Conservation (phyloP, 1,139 yeast species). For the Yamadazyma trypodendri region DNA sequence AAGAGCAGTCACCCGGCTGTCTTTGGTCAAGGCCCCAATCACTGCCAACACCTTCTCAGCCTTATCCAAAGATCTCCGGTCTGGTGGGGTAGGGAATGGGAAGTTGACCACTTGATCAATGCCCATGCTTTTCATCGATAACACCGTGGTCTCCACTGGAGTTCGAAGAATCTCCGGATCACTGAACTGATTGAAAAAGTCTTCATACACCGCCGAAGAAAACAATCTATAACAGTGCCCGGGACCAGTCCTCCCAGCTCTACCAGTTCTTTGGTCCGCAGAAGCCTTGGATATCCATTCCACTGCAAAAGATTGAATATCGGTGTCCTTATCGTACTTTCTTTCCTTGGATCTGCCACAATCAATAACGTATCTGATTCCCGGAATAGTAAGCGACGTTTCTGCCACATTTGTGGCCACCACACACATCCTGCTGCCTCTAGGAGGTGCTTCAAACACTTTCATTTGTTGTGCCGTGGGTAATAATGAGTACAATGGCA, state of each 20-base stretch:
- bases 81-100: conserved; percentile 97
- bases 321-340: conserved; percentile 75
- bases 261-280: conserved; percentile 92
- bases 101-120: conserved; percentile 86
- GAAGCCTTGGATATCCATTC: conserved; percentile 96
- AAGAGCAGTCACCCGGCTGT: conserved; percentile 59
- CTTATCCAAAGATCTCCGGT: conserved; percentile 52
- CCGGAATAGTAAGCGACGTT: conserved; percentile 95
- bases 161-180: conserved; percentile 88
- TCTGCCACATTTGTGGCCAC: conserved; percentile 98
- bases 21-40: conserved; percentile 73
- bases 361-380: conserved; percentile 91
- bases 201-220: conserved; percentile 94
- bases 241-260: conserved; percentile 99
- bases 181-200: conserved; percentile 78
- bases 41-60: conserved; percentile 70
- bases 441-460: conserved; percentile 84
- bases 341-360: conserved; percentile 93
- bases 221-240: conserved; percentile 94
- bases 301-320: conserved; percentile 89
- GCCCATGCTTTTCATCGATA: conserved; percentile 97
- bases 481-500: conserved; percentile 87
- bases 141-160: conserved; percentile 94
- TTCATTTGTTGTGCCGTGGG: conserved; percentile 95
- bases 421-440: conserved; percentile 82